Percentiles rank a stretch among this genome's conserved stretches.
Conservation (phyloP, 345 rosid genomes). For the Punica granatum region DNA sequence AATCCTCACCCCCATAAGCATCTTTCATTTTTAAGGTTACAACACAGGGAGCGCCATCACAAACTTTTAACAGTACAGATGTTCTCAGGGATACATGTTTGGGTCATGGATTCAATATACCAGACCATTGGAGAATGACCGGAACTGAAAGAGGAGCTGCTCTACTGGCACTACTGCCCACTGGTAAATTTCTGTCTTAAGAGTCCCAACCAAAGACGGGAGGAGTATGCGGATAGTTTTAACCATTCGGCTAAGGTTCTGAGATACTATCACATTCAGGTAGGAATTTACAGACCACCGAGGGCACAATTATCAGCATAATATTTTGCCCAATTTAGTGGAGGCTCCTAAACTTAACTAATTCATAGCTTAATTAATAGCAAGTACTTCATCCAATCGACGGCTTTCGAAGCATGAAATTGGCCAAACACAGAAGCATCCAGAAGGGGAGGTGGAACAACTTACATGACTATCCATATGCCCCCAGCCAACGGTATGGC, state of each 20-base stretch:
- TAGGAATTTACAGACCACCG: not conserved
- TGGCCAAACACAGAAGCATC: not conserved
- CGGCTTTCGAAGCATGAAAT: not conserved
- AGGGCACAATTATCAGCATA: not conserved
- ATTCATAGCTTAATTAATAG: not conserved
- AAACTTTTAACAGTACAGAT: not conserved
- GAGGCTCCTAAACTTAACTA: not conserved
- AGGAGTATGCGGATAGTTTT: not conserved
- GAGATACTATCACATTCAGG: not conserved
- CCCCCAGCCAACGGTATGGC: conserved; percentile 85
- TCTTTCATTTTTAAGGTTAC: not conserved
- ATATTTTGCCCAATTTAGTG: not conserved
- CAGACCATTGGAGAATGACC: not conserved
- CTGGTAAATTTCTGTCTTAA: not conserved
- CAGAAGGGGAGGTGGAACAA: conserved; percentile 4
- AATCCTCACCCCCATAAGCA: not conserved
- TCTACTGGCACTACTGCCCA: not conserved
- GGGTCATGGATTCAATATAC: not conserved
- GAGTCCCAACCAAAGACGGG: not conserved
- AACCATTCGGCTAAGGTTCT: not conserved
- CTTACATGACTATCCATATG: conserved; percentile 82
- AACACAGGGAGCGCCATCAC: not conserved
- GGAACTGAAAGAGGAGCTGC: not conserved
- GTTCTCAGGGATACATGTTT: too few relatives aligned
- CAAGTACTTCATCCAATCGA: not conserved